Conservation (phyloP, 2,329 filamentous ascomycete species). For the Venturia nashicola region DNA sequence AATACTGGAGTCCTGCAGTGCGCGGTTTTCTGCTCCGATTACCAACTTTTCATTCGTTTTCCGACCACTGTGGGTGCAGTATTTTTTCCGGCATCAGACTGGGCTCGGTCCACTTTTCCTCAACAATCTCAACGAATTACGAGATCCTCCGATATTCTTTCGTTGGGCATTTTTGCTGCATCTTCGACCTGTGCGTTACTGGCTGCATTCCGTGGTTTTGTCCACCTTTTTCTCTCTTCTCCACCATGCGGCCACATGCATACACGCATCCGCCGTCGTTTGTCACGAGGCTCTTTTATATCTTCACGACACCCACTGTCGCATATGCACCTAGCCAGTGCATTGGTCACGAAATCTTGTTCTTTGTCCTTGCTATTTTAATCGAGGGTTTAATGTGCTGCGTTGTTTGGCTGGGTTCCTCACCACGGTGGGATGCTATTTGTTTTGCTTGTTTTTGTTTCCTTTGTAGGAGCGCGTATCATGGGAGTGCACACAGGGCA, state of each 20-base stretch:
- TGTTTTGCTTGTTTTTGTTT: background rate
- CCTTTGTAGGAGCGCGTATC: background rate
- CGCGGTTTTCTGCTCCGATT: background rate
- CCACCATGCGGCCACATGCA: background rate
- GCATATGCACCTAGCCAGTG: background rate
- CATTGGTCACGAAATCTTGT: background rate
- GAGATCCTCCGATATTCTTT: background rate
- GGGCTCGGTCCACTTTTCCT: background rate
- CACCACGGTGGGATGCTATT: background rate
- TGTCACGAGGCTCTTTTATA: background rate
- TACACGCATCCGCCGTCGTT: background rate
- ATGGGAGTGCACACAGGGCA: background rate
- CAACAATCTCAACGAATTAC: background rate
- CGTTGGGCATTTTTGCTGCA: background rate
- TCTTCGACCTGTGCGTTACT: background rate
- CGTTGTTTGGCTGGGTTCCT: background rate
- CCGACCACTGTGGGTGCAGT: background rate
- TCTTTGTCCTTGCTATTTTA: background rate
- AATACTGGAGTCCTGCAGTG: background rate
- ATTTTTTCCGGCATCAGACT: background rate
- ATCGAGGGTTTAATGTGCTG: background rate
- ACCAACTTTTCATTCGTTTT: background rate
- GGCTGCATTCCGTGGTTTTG: background rate
- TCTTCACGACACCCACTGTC: background rate
- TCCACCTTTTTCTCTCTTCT: background rate